Conservation (phyloP, 2,329 filamentous ascomycete species). For the Aspergillus ustus region DNA sequence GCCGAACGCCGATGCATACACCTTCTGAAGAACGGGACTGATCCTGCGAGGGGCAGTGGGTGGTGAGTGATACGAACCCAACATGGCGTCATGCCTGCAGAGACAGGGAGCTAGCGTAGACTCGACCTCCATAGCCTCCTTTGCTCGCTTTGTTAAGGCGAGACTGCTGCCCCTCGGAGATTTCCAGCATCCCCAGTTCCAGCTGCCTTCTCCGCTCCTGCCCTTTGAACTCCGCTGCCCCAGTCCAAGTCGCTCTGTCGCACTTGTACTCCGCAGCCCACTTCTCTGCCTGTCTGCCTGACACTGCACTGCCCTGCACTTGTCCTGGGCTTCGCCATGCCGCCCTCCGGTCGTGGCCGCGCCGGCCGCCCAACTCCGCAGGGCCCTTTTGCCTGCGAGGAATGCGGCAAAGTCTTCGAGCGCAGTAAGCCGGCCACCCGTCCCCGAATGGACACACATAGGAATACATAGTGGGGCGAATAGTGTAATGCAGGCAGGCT, state of each 20-base stretch:
- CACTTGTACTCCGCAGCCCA: background rate
- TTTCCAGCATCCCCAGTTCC: background rate
- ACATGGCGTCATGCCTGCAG: too few relatives aligned
- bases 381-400: conserved; percentile 1
- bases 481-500: too few relatives aligned
- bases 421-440: conserved; percentile 7
- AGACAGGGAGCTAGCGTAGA: too few relatives aligned
- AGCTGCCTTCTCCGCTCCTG: background rate
- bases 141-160: background rate
- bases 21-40: too few relatives aligned
- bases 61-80: too few relatives aligned
- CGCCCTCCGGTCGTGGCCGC: background rate
- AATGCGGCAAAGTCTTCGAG: conserved; percentile 5
- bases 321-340: background rate
- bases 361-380: background rate
- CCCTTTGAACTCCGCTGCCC: background rate
- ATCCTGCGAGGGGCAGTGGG: too few relatives aligned
- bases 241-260: background rate
- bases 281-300: too few relatives aligned
- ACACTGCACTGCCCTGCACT: background rate
- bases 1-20: too few relatives aligned
- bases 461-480: background rate
- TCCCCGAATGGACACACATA: background rate
- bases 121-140: background rate
- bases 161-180: background rate